phyloP scores from a whole-genome alignment of 78 protist genomes.

The Cavenderia fasciculata region DNA sequence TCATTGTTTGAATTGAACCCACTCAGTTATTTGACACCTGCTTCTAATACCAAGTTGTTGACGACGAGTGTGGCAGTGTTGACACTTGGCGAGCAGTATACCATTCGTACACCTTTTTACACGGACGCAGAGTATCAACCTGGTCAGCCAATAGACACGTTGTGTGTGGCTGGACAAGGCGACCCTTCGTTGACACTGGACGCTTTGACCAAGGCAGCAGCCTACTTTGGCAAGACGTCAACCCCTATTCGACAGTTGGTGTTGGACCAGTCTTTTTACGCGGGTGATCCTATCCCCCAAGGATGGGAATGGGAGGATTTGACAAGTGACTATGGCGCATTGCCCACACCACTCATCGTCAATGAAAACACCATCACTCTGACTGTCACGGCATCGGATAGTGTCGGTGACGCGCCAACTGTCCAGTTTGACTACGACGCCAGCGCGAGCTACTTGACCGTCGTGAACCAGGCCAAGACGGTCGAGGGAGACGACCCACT shows the following conservation, averaged over 20 bases:
- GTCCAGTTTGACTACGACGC: not conserved
- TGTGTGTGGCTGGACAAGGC: conserved; percentile 56
- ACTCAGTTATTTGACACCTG: conserved; percentile 18
- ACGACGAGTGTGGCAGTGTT: conserved; percentile 11
- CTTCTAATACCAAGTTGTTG: conserved; percentile 32
- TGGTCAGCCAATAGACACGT: not conserved
- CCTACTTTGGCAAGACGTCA: conserved; percentile 5
- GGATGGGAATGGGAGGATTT: conserved; percentile 64
- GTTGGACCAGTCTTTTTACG: conserved; percentile 24
- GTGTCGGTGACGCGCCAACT: not conserved
- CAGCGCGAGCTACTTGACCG: not conserved
- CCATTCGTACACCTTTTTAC: conserved; percentile 35
- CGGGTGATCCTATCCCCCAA: conserved; percentile 2
- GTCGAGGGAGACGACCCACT: no score
- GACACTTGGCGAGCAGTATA: conserved; percentile 61
- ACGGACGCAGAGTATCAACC: conserved; percentile 14
- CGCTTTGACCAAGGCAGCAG: not conserved
- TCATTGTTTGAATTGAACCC: conserved; percentile 14
- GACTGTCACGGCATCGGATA: not conserved
- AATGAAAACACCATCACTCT: conserved; percentile 37
- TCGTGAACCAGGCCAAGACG: not conserved
- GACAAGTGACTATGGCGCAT: conserved; percentile 43
- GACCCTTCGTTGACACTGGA: conserved; percentile 44
- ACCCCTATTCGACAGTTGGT: not conserved
- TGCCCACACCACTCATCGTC: conserved; percentile 58